Evolutionary conservation across 2,329 filamentous ascomycete genomes (phyloP), one percentile per base, ranked within the genome.

Genomic region (Trichoderma afroharzianum): DNA sequence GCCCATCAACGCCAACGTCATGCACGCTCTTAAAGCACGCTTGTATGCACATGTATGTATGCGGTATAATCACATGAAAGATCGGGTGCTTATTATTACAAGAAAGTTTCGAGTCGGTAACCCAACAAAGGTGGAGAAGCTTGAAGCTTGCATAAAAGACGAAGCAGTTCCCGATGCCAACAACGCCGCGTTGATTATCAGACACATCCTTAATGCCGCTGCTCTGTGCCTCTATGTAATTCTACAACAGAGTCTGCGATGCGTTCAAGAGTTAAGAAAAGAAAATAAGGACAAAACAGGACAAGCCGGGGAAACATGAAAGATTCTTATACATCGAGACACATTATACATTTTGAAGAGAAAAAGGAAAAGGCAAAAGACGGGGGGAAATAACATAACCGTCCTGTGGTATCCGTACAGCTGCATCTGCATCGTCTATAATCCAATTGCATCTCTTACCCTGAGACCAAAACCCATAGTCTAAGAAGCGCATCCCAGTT

Each of bases 401-500:
- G 39, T 47, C 67, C 67, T 50, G 15, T 53, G 67, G 58, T 69
- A 69, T 69, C 67, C 67, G 57, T 69, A 53, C 57, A 61, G 67
- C 30, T 33, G 55, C 57, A 28, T 14, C 50, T 62, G 70, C 47
- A 61, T 71, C 32, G 32, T 57, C 61, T 68, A 58, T 50, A 70
- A 67, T 39, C 26, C 28, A 28, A 57, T 24, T 43, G 36, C 62
- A 36, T 21, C 47, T n/a, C 57, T 74, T 79, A 82, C 15, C 80
- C 80, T 9, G 81, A 82, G 57, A 83, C 80, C 71, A 83, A 74
- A 63, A 83, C 81, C 81, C 81, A 83, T 53, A 83, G 77, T 73
- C 81, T 83, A 71, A 61, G n/a, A 24, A 36, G 24, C n/a, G 57
- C 15, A 7, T 66, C 73, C 76, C 68, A 74, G 73, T 64, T 30